These are phyloP conservation scores for Cyathus striatus DNA, from an alignment of 768 basidiomycete genomes.

Conservation along the genomic window DNA sequence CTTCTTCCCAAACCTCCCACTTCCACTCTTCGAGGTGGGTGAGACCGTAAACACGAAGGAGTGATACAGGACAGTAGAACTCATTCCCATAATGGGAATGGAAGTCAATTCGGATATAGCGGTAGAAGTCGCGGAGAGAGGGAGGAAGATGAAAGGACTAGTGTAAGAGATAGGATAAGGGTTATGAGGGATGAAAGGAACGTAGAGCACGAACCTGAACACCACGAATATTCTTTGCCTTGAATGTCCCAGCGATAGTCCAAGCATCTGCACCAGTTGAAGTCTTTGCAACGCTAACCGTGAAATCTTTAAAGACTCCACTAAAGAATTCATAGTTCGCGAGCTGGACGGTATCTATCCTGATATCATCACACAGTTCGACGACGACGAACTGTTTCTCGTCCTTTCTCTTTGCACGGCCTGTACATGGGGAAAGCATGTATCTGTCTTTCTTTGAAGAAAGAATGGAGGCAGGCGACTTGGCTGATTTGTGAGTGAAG, in stretches of 20 bases:
- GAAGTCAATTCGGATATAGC: constrained; percentile 92
- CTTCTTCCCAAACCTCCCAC: constrained; percentile 79
- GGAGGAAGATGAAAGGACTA: constrained; percentile 77
- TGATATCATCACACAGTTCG: constrained; percentile 95
- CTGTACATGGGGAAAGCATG: constrained; percentile 90
- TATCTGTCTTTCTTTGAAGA: constrained; percentile 89
- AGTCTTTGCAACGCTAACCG: constrained; percentile 82
- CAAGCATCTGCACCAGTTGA: constrained; percentile 56
- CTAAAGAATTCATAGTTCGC: constrained; percentile 99
- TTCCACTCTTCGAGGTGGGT: constrained; percentile 97
- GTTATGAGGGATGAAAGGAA: neutral
- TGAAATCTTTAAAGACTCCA: constrained; percentile 91
- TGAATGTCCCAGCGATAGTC: constrained; percentile 71
- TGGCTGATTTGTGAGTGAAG: constrained; percentile 72
- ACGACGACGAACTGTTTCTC: constrained; percentile 79
- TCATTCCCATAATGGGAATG: constrained; percentile 90
- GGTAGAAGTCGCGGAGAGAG: constrained; percentile 79
- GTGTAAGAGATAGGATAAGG: neutral
- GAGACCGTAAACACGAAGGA: constrained; percentile 90
- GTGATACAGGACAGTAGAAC: constrained; percentile 92
- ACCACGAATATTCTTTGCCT: constrained; percentile 86
- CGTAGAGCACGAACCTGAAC: constrained; percentile 64
- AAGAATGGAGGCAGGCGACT: constrained; percentile 79
- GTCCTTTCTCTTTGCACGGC: constrained; percentile 30
- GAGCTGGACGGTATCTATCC: constrained; percentile 93